Base-by-base conservation (phyloP, 495 filamentous ascomycete species). In the Aspergillus affinis region DNA sequence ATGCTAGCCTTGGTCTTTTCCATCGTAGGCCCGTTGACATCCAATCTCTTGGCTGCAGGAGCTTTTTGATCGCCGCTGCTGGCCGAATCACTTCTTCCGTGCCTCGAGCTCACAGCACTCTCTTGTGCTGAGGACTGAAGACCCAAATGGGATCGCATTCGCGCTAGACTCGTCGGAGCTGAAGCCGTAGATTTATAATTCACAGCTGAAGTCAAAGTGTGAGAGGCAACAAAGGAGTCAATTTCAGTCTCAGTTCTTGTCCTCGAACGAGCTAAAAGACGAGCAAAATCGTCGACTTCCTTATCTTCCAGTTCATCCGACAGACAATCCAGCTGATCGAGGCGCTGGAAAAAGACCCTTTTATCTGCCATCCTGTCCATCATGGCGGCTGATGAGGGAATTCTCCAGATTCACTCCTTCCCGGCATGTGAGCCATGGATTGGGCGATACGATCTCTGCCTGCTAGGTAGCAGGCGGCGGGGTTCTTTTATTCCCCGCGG, bases 391-490 rank as follows among this genome's bases (percentile, higher is more conserved):
- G 23, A 32, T 52, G 21, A 52, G 27, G 50, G 21, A 23, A 49
- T 15, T 41, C 36, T 41, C 13, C 36, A 41, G 36, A 10, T 41
- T 41, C 36, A 41, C 36, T 41, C 36, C 36, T 41, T 41, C 36
- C 36, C 36, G 51, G 32, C 57, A 46, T 56, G 60, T 29, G 50
- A 65, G 54, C 56, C 64, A 67, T 72, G 23, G 50, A 52, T 1
- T 7, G 50, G 50, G 36, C 10, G 23, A 41, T 41, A 41, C 13
- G 36, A 41, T 17, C 36, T 41, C 36, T 41, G 36, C 29, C 29
- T 32, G 29, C 29, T 32, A 32, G 29, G 29, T 32, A 32, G 29
- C 29, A 41, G 36, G 36, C 36, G 13, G 15, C 36, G 36, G 10
- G 32, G 2, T 15, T 13, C 3, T 17, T 41, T 41, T 41, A 17